phyloP scores from a whole-genome alignment of 2,329 filamentous ascomycete genomes.

The Beauveria sp. region DNA sequence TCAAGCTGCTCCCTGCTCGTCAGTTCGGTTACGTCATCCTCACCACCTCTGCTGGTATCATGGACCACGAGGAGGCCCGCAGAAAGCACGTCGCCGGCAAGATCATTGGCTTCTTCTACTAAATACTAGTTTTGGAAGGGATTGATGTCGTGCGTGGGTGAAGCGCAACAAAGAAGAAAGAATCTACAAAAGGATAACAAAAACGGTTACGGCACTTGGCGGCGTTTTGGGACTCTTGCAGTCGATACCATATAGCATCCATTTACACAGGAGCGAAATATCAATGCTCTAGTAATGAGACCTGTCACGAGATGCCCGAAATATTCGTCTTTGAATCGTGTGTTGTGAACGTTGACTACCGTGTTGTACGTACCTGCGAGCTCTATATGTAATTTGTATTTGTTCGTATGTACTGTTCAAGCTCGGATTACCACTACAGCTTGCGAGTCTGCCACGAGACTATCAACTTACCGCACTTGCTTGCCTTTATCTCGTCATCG shows the following conservation, averaged over 20 bases:
- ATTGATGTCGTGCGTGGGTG: conserved; percentile 7
- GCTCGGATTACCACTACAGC: conserved; percentile 15
- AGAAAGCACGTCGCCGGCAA: conserved; percentile 99
- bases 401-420: not conserved
- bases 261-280: conserved; percentile 24
- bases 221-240: conserved; percentile 30
- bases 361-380: not conserved
- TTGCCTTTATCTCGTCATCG: conserved; percentile 11
- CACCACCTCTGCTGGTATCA: conserved; percentile 98
- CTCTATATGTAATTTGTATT: not conserved
- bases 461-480: conserved; percentile 9
- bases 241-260: conserved; percentile 27
- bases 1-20: conserved; percentile 97
- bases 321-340: not conserved
- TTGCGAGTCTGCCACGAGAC: conserved; percentile 16
- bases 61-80: conserved; percentile 99
- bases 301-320: conserved; percentile 22
- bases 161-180: conserved; percentile 16
- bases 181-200: conserved; percentile 9
- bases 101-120: conserved; percentile 99
- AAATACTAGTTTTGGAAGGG: conserved; percentile 28
- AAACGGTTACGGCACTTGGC: conserved; percentile 25
- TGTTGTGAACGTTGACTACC: not conserved
- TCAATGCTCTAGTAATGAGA: conserved; percentile 28
- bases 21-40: conserved; percentile 99